phyloP scores from a whole-genome alignment of 495 filamentous ascomycete genomes.

The Articulospora tetracladia region DNA sequence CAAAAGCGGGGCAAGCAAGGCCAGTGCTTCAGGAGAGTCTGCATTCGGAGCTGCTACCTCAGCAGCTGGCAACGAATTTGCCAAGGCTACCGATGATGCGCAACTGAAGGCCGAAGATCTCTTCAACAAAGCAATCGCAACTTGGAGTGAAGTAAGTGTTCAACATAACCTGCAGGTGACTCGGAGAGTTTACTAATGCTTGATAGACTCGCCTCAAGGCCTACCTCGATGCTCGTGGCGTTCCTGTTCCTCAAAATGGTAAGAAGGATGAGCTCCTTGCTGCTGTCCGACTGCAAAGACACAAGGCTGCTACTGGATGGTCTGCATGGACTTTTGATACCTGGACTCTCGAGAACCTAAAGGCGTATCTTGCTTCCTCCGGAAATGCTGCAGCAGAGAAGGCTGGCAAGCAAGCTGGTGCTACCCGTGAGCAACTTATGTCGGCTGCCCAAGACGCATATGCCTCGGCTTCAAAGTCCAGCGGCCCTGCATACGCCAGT shows the following conservation, averaged over 20 bases:
- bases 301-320: slow-evolving; percentile 69
- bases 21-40: slow-evolving; percentile 55
- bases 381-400: slow-evolving; percentile 64
- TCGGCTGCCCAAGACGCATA: slow-evolving; percentile 70
- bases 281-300: slow-evolving; percentile 64
- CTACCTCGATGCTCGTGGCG: slow-evolving; percentile 62
- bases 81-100: slow-evolving; percentile 69
- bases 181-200: neutral
- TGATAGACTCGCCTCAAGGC: slow-evolving; percentile 63
- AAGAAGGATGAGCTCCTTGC: slow-evolving; percentile 80
- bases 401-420: slow-evolving; percentile 57
- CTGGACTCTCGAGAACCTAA: slow-evolving; percentile 72
- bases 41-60: slow-evolving; percentile 78
- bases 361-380: slow-evolving; percentile 60
- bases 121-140: slow-evolving; percentile 58
- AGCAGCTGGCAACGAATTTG: slow-evolving; percentile 72
- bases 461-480: slow-evolving; percentile 60
- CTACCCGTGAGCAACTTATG: slow-evolving; percentile 68
- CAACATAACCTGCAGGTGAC: neutral
- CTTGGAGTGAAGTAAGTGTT: slow-evolving; percentile 58
- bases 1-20: slow-evolving; percentile 22
- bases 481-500: slow-evolving; percentile 65
- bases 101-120: slow-evolving; percentile 60
- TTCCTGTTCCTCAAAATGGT: slow-evolving; percentile 70
- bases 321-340: slow-evolving; percentile 84